A percentile compares a stretch with the other conserved stretches of the same genome.
Evolutionary conservation across 768 basidiomycete genomes (phyloP).

Genomic region (Tulasnella sp.): DNA sequence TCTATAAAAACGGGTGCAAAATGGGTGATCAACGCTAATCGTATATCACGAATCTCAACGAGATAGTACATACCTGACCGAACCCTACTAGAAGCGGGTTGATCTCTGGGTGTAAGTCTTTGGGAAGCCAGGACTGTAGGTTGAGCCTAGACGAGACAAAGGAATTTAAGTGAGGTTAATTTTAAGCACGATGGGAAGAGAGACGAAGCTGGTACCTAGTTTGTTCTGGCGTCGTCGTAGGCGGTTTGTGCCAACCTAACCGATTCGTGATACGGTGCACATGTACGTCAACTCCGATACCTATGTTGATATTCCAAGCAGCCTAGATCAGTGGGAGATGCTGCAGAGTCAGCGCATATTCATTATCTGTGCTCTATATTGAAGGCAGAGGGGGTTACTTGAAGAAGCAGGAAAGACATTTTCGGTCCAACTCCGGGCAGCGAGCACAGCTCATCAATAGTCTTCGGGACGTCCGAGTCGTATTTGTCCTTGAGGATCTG

Average conservation of each 20-base stretch:
- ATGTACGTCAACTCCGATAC: conserved; percentile 94
- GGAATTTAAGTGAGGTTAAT: not conserved
- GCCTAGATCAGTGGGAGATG: conserved; percentile 39
- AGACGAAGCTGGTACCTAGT: conserved; percentile 46
- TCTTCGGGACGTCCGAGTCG: conserved; percentile 77
- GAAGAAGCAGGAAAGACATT: conserved; percentile 83
- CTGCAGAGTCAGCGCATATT: too few relatives aligned
- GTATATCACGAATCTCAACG: not conserved
- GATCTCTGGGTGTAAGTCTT: conserved; percentile 59
- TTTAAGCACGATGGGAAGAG: not conserved
- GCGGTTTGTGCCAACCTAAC: conserved; percentile 80
- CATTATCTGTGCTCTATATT: not conserved
- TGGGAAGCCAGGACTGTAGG: conserved; percentile 75
- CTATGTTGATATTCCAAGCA: conserved; percentile 80
- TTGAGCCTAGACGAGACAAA: conserved; percentile 43
- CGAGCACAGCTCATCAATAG: conserved; percentile 77
- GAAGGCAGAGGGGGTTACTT: conserved; percentile 30
- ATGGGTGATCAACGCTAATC: not conserved
- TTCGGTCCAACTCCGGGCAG: conserved; percentile 91
- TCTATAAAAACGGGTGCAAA: conserved; percentile 31
- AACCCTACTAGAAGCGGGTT: conserved; percentile 78
- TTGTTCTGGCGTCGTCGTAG: conserved; percentile 78
- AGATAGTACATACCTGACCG: conserved; percentile 48
- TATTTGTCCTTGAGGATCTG: conserved; percentile 58
- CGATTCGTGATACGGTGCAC: conserved; percentile 93